phyloP scores from a whole-genome alignment of 495 filamentous ascomycete genomes.

The Hyaloscypha bicolor region DNA sequence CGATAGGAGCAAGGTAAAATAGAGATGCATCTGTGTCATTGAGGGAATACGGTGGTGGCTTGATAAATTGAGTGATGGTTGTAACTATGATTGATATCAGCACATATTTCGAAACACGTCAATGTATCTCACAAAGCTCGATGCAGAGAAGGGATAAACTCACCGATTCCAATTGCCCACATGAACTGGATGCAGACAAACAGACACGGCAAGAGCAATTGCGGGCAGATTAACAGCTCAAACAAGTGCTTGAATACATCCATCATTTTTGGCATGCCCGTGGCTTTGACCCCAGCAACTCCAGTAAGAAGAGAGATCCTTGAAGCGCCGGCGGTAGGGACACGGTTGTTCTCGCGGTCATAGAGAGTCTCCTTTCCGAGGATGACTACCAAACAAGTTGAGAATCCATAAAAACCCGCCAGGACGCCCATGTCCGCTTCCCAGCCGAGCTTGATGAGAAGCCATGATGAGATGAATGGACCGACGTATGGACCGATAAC shows the following conservation, averaged over 20 bases:
- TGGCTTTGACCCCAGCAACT: conserved; percentile 6
- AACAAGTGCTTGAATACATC: conserved; percentile 11
- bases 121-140: background rate
- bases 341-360: conserved; percentile 14
- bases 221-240: conserved; percentile 1
- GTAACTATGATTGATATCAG: conserved; percentile 19
- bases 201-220: conserved; percentile 8
- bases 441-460: conserved; percentile 14
- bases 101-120: background rate
- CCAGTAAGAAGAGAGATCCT: conserved; percentile 6
- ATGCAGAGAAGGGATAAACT: conserved; percentile 1
- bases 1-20: conserved; percentile 40
- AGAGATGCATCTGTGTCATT: conserved; percentile 33
- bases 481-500: conserved; percentile 15
- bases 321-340: background rate
- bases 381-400: conserved; percentile 7
- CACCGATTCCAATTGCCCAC: background rate
- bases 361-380: conserved; percentile 16
- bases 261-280: conserved; percentile 3
- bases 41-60: conserved; percentile 40
- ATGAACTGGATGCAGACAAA: background rate
- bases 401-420: conserved; percentile 8
- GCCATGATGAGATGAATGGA: conserved; percentile 11
- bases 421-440: conserved; percentile 6
- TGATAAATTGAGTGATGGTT: conserved; percentile 39